phyloP scores from a whole-genome alignment of 805 yeast genomes.

The Naumovozyma baii region DNA sequence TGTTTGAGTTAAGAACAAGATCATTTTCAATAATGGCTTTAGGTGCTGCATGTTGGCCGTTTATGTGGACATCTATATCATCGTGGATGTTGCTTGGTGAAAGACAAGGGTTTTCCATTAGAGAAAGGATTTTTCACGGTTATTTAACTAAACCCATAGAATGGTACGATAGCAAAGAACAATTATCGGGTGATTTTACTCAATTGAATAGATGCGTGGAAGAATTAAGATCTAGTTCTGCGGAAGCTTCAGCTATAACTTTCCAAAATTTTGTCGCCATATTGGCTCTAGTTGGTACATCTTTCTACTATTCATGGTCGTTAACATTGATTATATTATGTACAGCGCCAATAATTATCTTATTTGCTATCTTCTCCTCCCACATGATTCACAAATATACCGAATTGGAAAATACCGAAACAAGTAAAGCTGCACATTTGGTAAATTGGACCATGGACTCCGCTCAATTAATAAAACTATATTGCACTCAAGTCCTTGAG shows the following conservation, averaged over 20 bases:
- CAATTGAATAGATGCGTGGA: slow-evolving; percentile 66
- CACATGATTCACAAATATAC: slow-evolving; percentile 41
- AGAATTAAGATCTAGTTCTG: slow-evolving; percentile 56
- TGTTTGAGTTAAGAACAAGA: slow-evolving; percentile 34
- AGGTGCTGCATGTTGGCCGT: slow-evolving; percentile 38
- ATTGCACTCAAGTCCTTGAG: slow-evolving; percentile 50
- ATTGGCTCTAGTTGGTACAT: slow-evolving; percentile 46
- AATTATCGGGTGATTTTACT: slow-evolving; percentile 52
- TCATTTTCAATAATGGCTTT: slow-evolving; percentile 36
- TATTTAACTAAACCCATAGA: slow-evolving; percentile 37
- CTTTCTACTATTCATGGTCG: slow-evolving; percentile 77
- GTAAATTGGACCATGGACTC: slow-evolving; percentile 64
- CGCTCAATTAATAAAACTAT: slow-evolving; percentile 50
- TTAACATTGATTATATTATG: slow-evolving; percentile 71
- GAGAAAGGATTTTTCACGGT: slow-evolving; percentile 37
- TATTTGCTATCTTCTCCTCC: slow-evolving; percentile 43
- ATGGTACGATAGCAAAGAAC: slow-evolving; percentile 56
- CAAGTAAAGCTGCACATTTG: slow-evolving; percentile 48
- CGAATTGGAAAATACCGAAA: slow-evolving; percentile 43
- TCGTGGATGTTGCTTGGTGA: slow-evolving; percentile 69
- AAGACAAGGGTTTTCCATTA: slow-evolving; percentile 48
- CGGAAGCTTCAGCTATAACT: slow-evolving; percentile 55
- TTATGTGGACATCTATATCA: slow-evolving; percentile 46
- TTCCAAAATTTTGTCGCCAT: slow-evolving; percentile 46
- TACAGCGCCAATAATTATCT: slow-evolving; percentile 56